Percentiles rank a stretch among this genome's conserved stretches.
phyloP scores from a whole-genome alignment of 1,284 basidiomycete species.

The Bjerkandera adusta region DNA sequence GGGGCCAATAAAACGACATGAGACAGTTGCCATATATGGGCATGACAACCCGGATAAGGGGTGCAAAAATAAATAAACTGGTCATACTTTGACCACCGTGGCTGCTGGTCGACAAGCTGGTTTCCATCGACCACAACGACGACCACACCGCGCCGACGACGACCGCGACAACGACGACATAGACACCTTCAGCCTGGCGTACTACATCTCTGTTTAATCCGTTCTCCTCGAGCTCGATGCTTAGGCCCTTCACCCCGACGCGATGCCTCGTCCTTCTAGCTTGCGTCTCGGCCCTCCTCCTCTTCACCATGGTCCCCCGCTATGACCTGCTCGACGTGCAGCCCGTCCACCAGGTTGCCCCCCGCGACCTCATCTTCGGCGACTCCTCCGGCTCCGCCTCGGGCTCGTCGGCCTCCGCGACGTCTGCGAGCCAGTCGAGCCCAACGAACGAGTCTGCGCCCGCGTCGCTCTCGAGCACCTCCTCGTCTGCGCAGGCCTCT shows the following conservation, averaged over 20 bases:
- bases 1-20: neutral
- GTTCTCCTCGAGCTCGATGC: slow-evolving; percentile 20
- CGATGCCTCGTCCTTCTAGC: slow-evolving; percentile 29
- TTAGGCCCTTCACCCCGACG: slow-evolving; percentile 18
- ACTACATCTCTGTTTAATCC: slow-evolving; percentile 17
- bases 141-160: slow-evolving; percentile 18
- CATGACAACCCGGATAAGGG: neutral
- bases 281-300: slow-evolving; percentile 27
- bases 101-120: slow-evolving; percentile 9
- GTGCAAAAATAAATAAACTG: slow-evolving; percentile 6
- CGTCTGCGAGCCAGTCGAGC: neutral
- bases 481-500: too few species aligned
- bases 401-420: neutral
- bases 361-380: neutral
- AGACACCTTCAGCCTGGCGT: slow-evolving; percentile 12
- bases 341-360: slow-evolving; percentile 1
- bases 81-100: too few species aligned
- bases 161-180: slow-evolving; percentile 16
- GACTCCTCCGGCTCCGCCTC: neutral
- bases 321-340: slow-evolving; percentile 23
- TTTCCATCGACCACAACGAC: slow-evolving; percentile 16
- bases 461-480: neutral
- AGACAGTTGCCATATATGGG: neutral
- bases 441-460: slow-evolving; percentile 10
- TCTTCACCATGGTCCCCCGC: slow-evolving; percentile 26